Base-by-base conservation (phyloP, 1,139 yeast species). In the Pichia sp. region DNA sequence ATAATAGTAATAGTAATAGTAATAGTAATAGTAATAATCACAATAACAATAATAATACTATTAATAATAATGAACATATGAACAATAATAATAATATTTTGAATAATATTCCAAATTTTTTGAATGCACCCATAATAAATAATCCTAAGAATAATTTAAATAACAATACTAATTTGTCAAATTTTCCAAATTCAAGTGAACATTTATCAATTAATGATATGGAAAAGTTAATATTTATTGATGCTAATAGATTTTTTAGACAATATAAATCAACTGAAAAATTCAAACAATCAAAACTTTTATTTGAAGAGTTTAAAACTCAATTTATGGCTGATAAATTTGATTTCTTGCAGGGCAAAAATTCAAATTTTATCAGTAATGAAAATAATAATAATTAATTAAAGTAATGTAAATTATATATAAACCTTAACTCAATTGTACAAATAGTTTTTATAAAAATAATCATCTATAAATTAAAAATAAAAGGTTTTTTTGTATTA, bases 271-370 rank as follows among this genome's bases (percentile, higher is more conserved):
- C 42, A 35, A 73, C 70, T 35, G 24, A 20, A 4, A 23, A 26
- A 8, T 76, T 74, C 51, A 74, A 75, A 1, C 73, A 74, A 54
- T 73, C 80, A 3, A 64, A 68, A 39, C 70, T 71, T 52, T 55
- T 73, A 3, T 76, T 75, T 52, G 78, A 75, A 44, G 71, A 69
- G 41, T 74, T 76, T 57, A 75, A 75, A 53, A 64, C 63, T 31
- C 67, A 76, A 26, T 76, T 76, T 51, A 68, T 71, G 57, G 73
- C 73, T 49, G 81, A 76, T 55, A 61, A 77, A 50, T 23, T 32
- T 6, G 26, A 22, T 6, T 23, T 32, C 35, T 23, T 32, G 11
- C 26, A 23, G 23, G 16, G 16, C 16, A 16, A 16, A 16, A 16
- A 16, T 16, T 16, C 16, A 16, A 16, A 16, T 16, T 16, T 16